A percentile compares a stretch with the other conserved stretches of the same genome.
phyloP scores from a whole-genome alignment of 192 early-diverging fungal species.

The Coemansia sp. region DNA sequence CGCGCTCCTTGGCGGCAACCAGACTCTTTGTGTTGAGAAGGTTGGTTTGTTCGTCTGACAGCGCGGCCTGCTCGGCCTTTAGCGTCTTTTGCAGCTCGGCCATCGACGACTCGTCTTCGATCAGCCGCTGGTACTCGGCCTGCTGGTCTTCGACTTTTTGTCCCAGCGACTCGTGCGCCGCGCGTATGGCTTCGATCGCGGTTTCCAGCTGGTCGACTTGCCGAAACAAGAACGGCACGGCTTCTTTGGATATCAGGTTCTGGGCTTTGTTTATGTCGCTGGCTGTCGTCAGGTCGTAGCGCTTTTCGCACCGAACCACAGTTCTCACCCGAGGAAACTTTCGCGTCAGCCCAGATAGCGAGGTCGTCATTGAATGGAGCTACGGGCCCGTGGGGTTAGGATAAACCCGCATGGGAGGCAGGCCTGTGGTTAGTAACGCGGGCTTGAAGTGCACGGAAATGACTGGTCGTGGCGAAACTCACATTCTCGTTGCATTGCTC shows the following conservation, averaged over 20 bases:
- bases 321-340: constrained; percentile 45
- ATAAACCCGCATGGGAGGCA: neutral
- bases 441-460: too few relatives aligned
- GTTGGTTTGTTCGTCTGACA: constrained; percentile 41
- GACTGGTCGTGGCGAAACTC: too few relatives aligned
- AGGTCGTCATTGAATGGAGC: constrained; percentile 25
- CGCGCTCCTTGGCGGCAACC: constrained; percentile 42
- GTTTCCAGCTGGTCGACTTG: constrained; percentile 50
- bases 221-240: constrained; percentile 49
- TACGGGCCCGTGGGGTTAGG: neutral
- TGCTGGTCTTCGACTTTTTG: constrained; percentile 31
- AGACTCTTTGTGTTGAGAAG: constrained; percentile 40
- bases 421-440: too few relatives aligned
- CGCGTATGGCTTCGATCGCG: constrained; percentile 38
- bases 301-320: constrained; percentile 44
- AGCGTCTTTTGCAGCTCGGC: constrained; percentile 18
- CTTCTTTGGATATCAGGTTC: constrained; percentile 46
- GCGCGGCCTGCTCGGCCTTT: constrained; percentile 17
- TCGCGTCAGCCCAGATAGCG: constrained; percentile 27
- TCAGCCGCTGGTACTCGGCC: constrained; percentile 31
- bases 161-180: constrained; percentile 34
- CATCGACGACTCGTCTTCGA: constrained; percentile 31
- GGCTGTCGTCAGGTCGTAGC: constrained; percentile 48
- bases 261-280: constrained; percentile 52
- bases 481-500: constrained; percentile 22